phyloP scores from a whole-genome alignment of 2,329 filamentous ascomycete species.

The Curvularia eragrostidis region DNA sequence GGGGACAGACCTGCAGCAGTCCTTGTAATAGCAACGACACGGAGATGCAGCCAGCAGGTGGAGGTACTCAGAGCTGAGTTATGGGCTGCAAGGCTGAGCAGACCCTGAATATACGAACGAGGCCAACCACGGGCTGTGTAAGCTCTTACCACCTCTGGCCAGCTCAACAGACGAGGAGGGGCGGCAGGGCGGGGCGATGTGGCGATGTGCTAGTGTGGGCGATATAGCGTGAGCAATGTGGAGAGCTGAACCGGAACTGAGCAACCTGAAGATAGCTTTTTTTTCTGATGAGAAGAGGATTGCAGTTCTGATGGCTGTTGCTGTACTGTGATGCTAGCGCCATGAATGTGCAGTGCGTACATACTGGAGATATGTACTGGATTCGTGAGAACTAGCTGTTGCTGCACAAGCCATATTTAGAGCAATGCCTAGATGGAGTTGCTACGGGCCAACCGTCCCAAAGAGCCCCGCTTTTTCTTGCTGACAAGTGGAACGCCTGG shows the following conservation, averaged over 20 bases:
- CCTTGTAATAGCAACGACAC: background rate
- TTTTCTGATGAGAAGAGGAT: background rate
- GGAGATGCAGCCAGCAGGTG: constrained; percentile 21
- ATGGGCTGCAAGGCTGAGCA: constrained; percentile 26
- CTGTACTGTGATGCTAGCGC: background rate
- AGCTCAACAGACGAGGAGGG: background rate
- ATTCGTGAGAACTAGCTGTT: too few relatives aligned
- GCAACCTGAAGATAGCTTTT: background rate
- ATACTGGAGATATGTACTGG: background rate
- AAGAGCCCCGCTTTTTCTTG: constrained; percentile 12
- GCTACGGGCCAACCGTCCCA: constrained; percentile 15
- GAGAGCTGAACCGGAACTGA: background rate
- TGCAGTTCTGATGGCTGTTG: too few relatives aligned
- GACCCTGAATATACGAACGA: constrained; percentile 15
- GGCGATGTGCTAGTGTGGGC: background rate
- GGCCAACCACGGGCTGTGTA: constrained; percentile 14
- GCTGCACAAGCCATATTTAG: constrained; percentile 29
- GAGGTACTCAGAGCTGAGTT: constrained; percentile 29
- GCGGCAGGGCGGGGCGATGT: background rate
- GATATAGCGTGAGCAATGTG: constrained; percentile 3
- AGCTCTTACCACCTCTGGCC: constrained; percentile 5
- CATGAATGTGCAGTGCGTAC: background rate
- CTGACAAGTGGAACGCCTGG: constrained; percentile 3
- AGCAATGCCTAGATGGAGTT: constrained; percentile 13
- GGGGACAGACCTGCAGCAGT: constrained; percentile 9